Evolutionary conservation across 108 stramenopile genomes (phyloP), one percentile per base, ranked within the genome.

Genomic region (Pinguiococcus pyrenoidosus): DNA sequence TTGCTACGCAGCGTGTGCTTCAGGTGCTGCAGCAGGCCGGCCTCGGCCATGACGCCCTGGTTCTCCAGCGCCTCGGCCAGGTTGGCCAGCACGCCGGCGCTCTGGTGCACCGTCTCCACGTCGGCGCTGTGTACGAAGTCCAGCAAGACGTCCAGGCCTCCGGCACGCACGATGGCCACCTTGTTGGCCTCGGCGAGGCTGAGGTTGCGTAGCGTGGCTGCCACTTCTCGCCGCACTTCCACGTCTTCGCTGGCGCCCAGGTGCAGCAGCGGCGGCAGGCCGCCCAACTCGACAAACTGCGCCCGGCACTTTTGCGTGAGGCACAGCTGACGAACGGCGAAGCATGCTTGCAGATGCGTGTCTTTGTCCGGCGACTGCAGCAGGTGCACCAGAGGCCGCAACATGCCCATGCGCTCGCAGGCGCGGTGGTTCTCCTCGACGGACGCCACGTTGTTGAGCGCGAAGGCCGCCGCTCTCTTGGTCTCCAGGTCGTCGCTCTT

Each of bases 1-100:
- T 80, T 80, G 22, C 68, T 67, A n/a, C 77, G 36, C 63, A 84
- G 60, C 14, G 81, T 72, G 29, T 61, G 76, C 61, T 84, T 81
- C 18, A 86, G 68, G 54, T 84, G 82, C 46, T 82, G 85, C 35
- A 86, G 57, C 2, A 77, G 51, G 24, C 76, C 76, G 5, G 57
- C 41, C 35, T 77, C 76, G 10, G 75, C 74, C 74, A 77, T 77
- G 17, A 44, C 29, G 26, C 68, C 64, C 49, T 77, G 76, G 60
- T 77, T 77, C 49, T 77, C 76, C 30, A 62, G 32, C 20, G 72
- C 66, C 38, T 77, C 76, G 13, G 74, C 76, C 20, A 77, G 48
- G 49, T 77, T 77, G 10, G 76, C 76, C 18, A 77, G 52, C 0
- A 77, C 72, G 28, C 76, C 76, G 27, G 71, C 55, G 12, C 44